Evolutionary conservation across 1,284 basidiomycete species (phyloP).

Genomic region (Leccinum huronense): DNA sequence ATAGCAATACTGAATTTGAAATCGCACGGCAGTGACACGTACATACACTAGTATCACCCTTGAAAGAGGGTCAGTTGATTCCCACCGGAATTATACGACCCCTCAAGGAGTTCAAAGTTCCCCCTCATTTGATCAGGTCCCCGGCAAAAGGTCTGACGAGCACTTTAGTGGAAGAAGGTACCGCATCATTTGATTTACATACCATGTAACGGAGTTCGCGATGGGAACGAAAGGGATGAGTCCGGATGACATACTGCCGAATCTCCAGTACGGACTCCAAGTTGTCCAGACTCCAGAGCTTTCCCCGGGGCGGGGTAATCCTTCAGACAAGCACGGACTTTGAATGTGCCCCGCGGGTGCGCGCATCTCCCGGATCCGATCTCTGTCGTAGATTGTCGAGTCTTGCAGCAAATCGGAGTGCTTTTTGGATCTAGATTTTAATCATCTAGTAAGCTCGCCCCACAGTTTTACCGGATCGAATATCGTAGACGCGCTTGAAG

Average conservation of each 20-base stretch:
- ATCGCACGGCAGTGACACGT: neutral
- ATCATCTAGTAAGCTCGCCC: conserved; percentile 3
- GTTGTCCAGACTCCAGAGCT: neutral
- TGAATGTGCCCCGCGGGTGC: neutral
- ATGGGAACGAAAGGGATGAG: neutral
- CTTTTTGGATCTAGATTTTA: neutral
- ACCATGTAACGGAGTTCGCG: neutral
- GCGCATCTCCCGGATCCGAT: neutral
- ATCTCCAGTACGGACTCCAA: neutral
- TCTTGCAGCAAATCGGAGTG: neutral
- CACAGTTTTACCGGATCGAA: conserved; percentile 1
- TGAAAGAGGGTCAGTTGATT: neutral
- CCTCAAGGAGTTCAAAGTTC: neutral
- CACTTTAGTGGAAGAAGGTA: neutral
- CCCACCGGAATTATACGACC: neutral
- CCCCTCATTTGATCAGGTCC: neutral
- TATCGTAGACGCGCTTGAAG: neutral
- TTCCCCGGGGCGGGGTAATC: neutral
- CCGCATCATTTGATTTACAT: neutral
- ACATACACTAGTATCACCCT: neutral
- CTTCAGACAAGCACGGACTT: neutral
- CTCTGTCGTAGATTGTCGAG: neutral
- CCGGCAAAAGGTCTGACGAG: neutral
- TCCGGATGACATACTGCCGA: neutral
- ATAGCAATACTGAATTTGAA: neutral